phyloP scores from a whole-genome alignment of 768 basidiomycete genomes.

The Pleurotus salmoneostramineus region DNA sequence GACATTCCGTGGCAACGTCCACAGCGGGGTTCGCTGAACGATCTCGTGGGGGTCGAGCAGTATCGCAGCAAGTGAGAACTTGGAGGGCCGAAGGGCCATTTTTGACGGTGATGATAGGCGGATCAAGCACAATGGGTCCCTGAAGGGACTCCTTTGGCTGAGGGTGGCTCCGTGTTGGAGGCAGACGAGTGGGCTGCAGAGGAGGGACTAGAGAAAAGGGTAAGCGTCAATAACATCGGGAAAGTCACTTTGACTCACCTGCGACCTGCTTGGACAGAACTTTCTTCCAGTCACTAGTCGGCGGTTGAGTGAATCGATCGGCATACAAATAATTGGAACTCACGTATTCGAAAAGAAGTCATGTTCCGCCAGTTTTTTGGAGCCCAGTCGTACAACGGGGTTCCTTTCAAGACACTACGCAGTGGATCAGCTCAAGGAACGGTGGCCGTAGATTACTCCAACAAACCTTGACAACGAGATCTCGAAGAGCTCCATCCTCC shows the following conservation, averaged over 20 bases:
- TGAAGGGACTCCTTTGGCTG: too few species aligned
- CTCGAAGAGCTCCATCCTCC: conserved; percentile 28
- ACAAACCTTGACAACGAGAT: conserved; percentile 43
- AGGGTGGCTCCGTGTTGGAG: too few species aligned
- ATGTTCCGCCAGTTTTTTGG: conserved; percentile 40
- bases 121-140: too few species aligned
- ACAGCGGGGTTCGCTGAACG: too few species aligned
- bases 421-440: not conserved
- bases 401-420: conserved; percentile 55
- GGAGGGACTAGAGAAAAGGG: not conserved
- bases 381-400: conserved; percentile 39
- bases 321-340: conserved; percentile 23
- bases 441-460: not conserved
- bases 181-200: not conserved
- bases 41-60: too few species aligned
- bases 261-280: not conserved
- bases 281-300: not conserved
- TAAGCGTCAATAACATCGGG: not conserved
- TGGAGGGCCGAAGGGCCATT: too few species aligned
- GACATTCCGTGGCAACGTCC: too few species aligned
- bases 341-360: conserved; percentile 46
- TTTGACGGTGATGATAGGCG: too few species aligned
- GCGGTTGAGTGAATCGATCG: conserved; percentile 5
- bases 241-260: not conserved
- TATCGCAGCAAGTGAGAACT: too few species aligned